These are phyloP conservation scores for Raffaelea arxii DNA, from an alignment of 2,329 filamentous ascomycete genomes.

Conservation along the genomic window DNA sequence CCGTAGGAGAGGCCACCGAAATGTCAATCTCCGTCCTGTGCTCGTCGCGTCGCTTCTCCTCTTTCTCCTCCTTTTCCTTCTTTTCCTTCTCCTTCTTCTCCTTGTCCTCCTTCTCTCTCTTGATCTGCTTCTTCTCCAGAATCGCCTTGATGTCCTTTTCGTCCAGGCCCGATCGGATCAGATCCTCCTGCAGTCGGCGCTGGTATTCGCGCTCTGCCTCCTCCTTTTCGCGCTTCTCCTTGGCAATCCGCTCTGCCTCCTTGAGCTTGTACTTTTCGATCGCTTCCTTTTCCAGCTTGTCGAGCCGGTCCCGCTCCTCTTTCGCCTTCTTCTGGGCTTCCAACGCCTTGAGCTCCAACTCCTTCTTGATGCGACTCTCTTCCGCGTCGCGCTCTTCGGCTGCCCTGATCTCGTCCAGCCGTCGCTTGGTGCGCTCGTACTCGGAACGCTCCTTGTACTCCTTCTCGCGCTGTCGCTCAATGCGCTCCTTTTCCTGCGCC, in stretches of 20 bases:
- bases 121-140: slow-evolving; percentile 43
- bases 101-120: slow-evolving; percentile 19
- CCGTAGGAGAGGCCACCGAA: too few relatives aligned
- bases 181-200: slow-evolving; percentile 44
- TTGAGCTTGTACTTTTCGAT: slow-evolving; percentile 43
- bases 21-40: slow-evolving; percentile 10
- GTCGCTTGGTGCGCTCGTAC: slow-evolving; percentile 17
- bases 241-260: slow-evolving; percentile 35
- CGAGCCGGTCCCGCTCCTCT: slow-evolving; percentile 31
- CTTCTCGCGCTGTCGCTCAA: slow-evolving; percentile 8
- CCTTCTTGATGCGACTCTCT: slow-evolving; percentile 39
- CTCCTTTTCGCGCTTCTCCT: slow-evolving; percentile 38
- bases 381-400: slow-evolving; percentile 23
- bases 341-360: slow-evolving; percentile 39
- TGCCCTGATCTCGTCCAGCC: slow-evolving; percentile 28
- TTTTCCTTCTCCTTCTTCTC: slow-evolving; percentile 34
- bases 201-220: slow-evolving; percentile 44
- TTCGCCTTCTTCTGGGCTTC: slow-evolving; percentile 33
- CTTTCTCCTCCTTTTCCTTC: slow-evolving; percentile 16
- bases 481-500: slow-evolving; percentile 24
- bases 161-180: slow-evolving; percentile 48
- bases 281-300: slow-evolving; percentile 39
- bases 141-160: slow-evolving; percentile 50
- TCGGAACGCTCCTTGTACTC: slow-evolving; percentile 20
- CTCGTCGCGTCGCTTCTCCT: not conserved